Evolutionary conservation across 1,284 basidiomycete genomes (phyloP).

Genomic region (Mrakiaceae sp.): DNA sequence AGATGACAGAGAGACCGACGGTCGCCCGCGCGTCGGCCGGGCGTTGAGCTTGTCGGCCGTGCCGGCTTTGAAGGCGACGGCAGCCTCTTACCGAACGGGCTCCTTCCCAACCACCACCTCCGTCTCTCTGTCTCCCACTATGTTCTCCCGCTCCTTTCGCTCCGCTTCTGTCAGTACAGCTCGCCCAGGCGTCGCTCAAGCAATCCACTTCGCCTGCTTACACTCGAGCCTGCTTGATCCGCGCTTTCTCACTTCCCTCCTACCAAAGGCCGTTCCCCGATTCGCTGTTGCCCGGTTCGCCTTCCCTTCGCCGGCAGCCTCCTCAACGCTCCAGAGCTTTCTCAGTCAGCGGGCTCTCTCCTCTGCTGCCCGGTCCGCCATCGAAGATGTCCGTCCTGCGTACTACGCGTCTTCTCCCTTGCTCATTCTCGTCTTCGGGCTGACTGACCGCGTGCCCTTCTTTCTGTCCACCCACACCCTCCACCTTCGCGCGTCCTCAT

Average conservation of each 20-base stretch:
- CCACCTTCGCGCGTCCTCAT: background rate
- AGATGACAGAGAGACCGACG: too few species aligned
- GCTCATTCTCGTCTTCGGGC: background rate
- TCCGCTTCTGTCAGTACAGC: background rate
- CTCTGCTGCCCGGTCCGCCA: background rate
- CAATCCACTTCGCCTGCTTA: too few species aligned
- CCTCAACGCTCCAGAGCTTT: background rate
- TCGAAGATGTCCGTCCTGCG: conserved; percentile 8
- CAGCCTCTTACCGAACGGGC: too few species aligned
- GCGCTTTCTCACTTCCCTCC: background rate
- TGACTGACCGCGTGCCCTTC: background rate
- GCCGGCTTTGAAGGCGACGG: too few species aligned
- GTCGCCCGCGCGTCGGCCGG: too few species aligned
- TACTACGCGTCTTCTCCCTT: background rate
- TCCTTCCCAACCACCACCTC: background rate
- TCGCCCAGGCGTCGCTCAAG: background rate
- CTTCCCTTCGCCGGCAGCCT: background rate
- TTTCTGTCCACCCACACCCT: too few species aligned
- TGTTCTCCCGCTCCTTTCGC: conserved; percentile 6
- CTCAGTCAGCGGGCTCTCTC: background rate
- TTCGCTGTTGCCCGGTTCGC: background rate
- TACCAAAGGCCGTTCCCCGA: background rate
- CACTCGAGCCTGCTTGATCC: background rate
- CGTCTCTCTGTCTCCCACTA: background rate
- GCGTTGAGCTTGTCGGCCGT: too few species aligned